Evolutionary conservation across 1,139 yeast genomes (phyloP), one percentile per base, ranked within the genome.

Genomic region (Blastobotrys ciferrii): DNA sequence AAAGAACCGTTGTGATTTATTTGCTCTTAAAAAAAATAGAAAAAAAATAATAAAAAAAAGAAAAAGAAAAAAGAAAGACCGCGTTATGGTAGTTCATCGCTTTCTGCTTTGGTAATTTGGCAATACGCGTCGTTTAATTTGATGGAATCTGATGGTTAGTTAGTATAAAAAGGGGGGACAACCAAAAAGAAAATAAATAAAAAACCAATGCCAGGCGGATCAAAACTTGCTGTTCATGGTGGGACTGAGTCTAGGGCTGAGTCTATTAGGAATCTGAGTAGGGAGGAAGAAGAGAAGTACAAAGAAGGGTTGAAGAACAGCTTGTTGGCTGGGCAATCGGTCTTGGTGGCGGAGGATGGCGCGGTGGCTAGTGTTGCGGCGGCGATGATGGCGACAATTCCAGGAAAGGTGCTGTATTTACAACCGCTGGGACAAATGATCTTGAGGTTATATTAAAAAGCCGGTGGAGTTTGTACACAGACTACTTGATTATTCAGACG

Each of bases 351-450:
- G 11, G 19, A 30, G 9, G 43, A 41, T 17, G 36, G 30, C 18
- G 43, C 43, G 4, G 28, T 41, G 4, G 15, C 32, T 4, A 32
- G 33, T 9, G 43, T 31, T 4, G 43, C 30, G 28, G 25, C 43
- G 15, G 43, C 43, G 12, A 36, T 41, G 13, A 31, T 17, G 43
- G 14, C 36, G 11, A 30, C 15, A 41, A 41, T 31, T 15, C 35
- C 17, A 36, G 43, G 5, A 41, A 30, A 31, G 43, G 43, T 17
- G 43, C 43, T 6, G 43, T 41, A 14, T 41, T 23, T 18, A 41
- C 43, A 3, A 41, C 43, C 11, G 43, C 32, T 4, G 43, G 43
- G 5, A 41, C 43, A 5, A 31, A 23, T 9, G 43, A 41, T 13
- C 18, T 41, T 23, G 43, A 41, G 23, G 43, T 36, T 5, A 41